Evolutionary conservation across 2,329 filamentous ascomycete genomes (phyloP), one percentile per base, ranked within the genome.

Genomic region (Fusarium aywerte): DNA sequence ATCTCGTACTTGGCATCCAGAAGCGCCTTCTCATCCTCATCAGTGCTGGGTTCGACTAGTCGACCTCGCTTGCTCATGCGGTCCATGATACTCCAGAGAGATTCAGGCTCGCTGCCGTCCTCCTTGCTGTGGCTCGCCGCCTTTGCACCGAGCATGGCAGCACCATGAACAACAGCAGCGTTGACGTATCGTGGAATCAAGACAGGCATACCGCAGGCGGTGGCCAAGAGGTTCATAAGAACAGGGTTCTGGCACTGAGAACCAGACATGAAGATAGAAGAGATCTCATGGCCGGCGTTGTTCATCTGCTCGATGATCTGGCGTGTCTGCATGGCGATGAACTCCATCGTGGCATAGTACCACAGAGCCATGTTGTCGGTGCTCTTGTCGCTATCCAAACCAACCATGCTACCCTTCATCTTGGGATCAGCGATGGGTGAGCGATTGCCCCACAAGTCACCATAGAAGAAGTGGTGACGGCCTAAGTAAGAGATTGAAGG

Each of bases 261-360:
- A 63, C 96, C 96, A 6, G 93, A 97, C 96, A 99, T 98, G 87
- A 98, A 99, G 80, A 99, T 97, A 67, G 91, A 95, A 48, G 86
- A 89, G 78, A 99, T 94, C 70, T 87, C 83, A 81, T 99, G 96
- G 11, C 96, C 96, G 2, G 93, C 84, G 44, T 86, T 83, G 83
- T 98, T 99, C 94, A 99, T 97, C 33, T 91, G 87, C 74, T 96
- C 91, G 67, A 99, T 87, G 73, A 99, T 99, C 79, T 99, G 96
- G 59, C 92, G 90, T 1, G 96, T 99, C 80, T 99, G 96, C 78
- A 98, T 87, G 29, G 96, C 94, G 73, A 99, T 98, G 80, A 98
- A 98, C 81, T 99, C 96, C 88, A 99, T 93, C 5, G 95, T 96
- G 23, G 89, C 92, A 76, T 97, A 98, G 82, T 99, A 99, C 81